Evolutionary conservation across 1,284 basidiomycete species (phyloP).

Genomic region (Moesziomyces parantarcticus): DNA sequence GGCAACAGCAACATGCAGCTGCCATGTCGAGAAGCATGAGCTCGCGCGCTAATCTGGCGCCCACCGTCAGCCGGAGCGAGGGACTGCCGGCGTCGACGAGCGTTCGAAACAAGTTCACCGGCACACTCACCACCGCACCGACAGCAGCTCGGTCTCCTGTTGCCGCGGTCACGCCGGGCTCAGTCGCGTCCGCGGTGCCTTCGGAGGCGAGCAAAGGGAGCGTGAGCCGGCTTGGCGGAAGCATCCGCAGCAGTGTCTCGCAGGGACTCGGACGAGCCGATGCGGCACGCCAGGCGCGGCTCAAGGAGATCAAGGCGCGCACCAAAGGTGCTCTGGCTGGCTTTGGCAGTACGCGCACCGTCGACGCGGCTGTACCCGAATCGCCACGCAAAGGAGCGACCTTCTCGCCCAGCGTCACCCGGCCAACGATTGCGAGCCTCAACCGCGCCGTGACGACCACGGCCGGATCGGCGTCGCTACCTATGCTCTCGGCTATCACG

Average conservation of each 20-base stretch:
- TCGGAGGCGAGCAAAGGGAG: slow-evolving; percentile 16
- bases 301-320: slow-evolving; percentile 41
- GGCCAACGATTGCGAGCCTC: slow-evolving; percentile 33
- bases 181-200: background rate
- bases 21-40: slow-evolving; percentile 32
- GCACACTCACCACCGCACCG: slow-evolving; percentile 5
- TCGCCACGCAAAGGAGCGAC: slow-evolving; percentile 5
- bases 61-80: background rate
- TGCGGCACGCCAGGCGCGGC: slow-evolving; percentile 32
- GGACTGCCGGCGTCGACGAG: slow-evolving; percentile 10
- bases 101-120: slow-evolving; percentile 34
- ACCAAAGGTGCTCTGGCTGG: slow-evolving; percentile 33
- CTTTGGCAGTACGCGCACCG: slow-evolving; percentile 29
- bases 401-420: slow-evolving; percentile 41
- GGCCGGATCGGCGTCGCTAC: slow-evolving; percentile 12
- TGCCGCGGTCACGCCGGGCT: slow-evolving; percentile 4
- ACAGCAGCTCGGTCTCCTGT: background rate
- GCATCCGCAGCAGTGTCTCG: slow-evolving; percentile 36
- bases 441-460: slow-evolving; percentile 5
- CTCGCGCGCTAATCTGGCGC: slow-evolving; percentile 15
- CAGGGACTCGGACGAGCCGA: slow-evolving; percentile 34
- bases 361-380: slow-evolving; percentile 7
- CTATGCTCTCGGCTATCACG: slow-evolving; percentile 17
- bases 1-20: slow-evolving; percentile 32
- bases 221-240: slow-evolving; percentile 21